Base-by-base conservation (phyloP, 805 yeast species). In the Millerago galiae region DNA sequence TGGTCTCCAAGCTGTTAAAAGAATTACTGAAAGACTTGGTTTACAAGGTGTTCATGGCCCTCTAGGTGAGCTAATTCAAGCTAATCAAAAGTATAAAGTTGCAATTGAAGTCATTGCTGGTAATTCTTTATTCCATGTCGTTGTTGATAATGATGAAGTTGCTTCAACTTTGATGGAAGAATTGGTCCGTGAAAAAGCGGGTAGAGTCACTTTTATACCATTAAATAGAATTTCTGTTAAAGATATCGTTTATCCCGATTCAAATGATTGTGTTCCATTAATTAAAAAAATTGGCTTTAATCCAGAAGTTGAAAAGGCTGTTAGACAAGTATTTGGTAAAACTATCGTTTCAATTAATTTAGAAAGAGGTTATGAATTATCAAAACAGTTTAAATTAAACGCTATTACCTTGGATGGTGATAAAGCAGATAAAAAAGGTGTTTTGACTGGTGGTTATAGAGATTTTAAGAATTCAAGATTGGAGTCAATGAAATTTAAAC, bases 331-430 rank as follows among this genome's bases (percentile, higher is more conserved):
- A 1, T 90, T 89, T 63, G 91, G 95, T 17, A 79, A 72, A 53
- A 78, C 93, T 0, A 75, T 90, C 34, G 90, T 93, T 1, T 81
- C 90, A 41, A 72, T 75, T 44, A 79, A 82, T 47, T 63, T 91
- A 36, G 79, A 74, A 37, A 69, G 71, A 26, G 95, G 95, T 4
- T 69, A 81, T 3, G 81, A 79, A 50, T 64, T 84, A 25, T 80
- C 95, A 0, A 74, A 75, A 37, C 61, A 66, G 9, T 75, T 69
- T 58, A 74, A 76, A 26, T 63, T 90, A 18, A 80, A 76, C 52
- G 85, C 95, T 1, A 83, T 93, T 13, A 93, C 99, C 0, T 65
- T 91, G 14, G 95, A 87, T 60, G 99, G 99, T 51, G 98, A 93
- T 58, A 70, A 87, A 49, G 87, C 87, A 38, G 95, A 87, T 52